Conservation (phyloP, 2,329 filamentous ascomycete genomes). For the Fusarium pseudoanthophilum region DNA sequence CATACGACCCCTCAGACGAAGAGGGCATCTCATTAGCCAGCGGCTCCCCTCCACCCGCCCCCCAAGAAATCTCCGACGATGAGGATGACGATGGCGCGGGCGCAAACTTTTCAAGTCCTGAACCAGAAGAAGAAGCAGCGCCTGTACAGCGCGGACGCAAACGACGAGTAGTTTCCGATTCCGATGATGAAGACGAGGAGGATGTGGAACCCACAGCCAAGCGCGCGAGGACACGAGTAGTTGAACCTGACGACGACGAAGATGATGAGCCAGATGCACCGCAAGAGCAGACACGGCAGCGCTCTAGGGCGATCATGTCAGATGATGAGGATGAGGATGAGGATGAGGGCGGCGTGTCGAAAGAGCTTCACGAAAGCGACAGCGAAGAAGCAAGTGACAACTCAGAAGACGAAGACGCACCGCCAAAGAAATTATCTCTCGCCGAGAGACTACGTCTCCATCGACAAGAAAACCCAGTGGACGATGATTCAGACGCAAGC, state of each 20-base stretch:
- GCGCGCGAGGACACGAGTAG: slow-evolving; percentile 37
- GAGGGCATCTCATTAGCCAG: slow-evolving; percentile 38
- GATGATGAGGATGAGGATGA: slow-evolving; percentile 39
- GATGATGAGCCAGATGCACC: slow-evolving; percentile 12
- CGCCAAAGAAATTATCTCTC: slow-evolving; percentile 22
- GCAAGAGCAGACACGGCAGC: neutral
- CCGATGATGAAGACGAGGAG: slow-evolving; percentile 45
- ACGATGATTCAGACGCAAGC: slow-evolving; percentile 20
- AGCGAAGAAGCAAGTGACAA: slow-evolving; percentile 15
- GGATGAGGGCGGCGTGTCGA: slow-evolving; percentile 25
- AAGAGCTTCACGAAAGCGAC: too few relatives aligned
- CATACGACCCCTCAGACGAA: slow-evolving; percentile 42
- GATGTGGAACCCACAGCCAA: slow-evolving; percentile 37
- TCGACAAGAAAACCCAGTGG: slow-evolving; percentile 34
- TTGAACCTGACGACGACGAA: slow-evolving; percentile 41
- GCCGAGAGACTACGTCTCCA: slow-evolving; percentile 34
- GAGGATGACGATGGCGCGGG: slow-evolving; percentile 19
- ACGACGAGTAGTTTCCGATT: slow-evolving; percentile 47
- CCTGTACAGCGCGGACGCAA: slow-evolving; percentile 39
- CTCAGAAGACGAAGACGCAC: slow-evolving; percentile 23
- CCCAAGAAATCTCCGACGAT: slow-evolving; percentile 19
- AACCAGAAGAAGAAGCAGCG: slow-evolving; percentile 34
- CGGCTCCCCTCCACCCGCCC: neutral
- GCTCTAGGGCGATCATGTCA: neutral
- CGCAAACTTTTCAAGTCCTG: slow-evolving; percentile 48